Evolutionary conservation across 495 filamentous ascomycete species (phyloP), one percentile per base, ranked within the genome.

Genomic region (Chaetomidium leptoderma): DNA sequence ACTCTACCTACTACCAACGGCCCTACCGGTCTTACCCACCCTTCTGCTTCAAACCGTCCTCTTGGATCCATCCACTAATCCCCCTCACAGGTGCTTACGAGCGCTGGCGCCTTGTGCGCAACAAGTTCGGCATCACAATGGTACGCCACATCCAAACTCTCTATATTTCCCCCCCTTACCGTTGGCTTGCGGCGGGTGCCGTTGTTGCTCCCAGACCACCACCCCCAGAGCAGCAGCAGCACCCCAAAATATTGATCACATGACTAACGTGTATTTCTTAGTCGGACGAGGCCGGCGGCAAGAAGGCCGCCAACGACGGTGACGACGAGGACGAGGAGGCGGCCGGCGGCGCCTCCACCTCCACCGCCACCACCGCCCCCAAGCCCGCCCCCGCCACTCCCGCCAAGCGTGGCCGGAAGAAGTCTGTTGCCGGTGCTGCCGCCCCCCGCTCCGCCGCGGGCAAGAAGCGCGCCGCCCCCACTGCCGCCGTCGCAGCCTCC

Each of bases 91-190:
- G 33, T 35, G 36, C 46, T 24, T 32, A 13, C 30, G 60, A 59
- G 40, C 51, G 56, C 52, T 63, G 56, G 56, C 57, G 60, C 27
- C n/a, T 54, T 2, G 11, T 63, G 3, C 56, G 56, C 23, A 33
- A 40, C 29, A 55, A 52, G 46, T 55, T 23, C 23, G 19, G 33
- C 10, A 30, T 58, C 42, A 33, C 35, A n/a, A n/a, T n/a, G n/a
- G n/a, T n/a, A n/a, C n/a, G n/a, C n/a, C n/a, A n/a, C n/a, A n/a
- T n/a, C n/a, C n/a, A n/a, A n/a, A n/a, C n/a, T n/a, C n/a, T n/a
- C n/a, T n/a, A n/a, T n/a, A n/a, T n/a, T n/a, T n/a, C n/a, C n/a
- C n/a, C n/a, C n/a, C n/a, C n/a, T n/a, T n/a, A n/a, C n/a, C n/a
- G n/a, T n/a, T n/a, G n/a, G n/a, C n/a, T n/a, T n/a, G n/a, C n/a